phyloP scores from a whole-genome alignment of 202 grass and related monocot genomes.

The Panicum hallii region DNA sequence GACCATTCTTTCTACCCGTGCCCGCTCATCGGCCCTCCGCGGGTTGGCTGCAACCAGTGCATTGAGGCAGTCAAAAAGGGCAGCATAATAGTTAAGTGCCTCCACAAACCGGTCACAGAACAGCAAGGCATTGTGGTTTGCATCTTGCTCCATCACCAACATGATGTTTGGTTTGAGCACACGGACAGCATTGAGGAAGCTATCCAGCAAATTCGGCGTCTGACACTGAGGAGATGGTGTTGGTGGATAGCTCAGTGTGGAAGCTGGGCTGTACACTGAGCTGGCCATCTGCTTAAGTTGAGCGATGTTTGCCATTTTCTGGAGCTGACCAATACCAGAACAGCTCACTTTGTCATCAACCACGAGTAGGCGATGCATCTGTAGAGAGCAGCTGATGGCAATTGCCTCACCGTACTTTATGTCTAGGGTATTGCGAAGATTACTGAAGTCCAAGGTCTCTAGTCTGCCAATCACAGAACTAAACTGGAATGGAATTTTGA shows the following conservation, averaged over 20 bases:
- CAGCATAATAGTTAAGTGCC: conserved; percentile 47
- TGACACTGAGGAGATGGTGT: conserved; percentile 27
- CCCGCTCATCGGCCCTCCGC: neutral
- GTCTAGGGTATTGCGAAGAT: conserved; percentile 40
- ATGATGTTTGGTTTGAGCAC: conserved; percentile 50
- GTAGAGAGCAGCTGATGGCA: conserved; percentile 49
- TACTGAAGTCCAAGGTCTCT: conserved; percentile 55
- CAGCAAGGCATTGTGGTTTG: conserved; percentile 48
- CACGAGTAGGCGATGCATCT: conserved; percentile 56
- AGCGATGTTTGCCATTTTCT: conserved; percentile 19
- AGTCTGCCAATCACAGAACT: conserved; percentile 38
- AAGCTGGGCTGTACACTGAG: conserved; percentile 37
- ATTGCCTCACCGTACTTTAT: conserved; percentile 50
- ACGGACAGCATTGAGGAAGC: conserved; percentile 36
- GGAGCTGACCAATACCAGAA: conserved; percentile 10
- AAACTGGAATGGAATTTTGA: conserved; percentile 52
- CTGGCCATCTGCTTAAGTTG: conserved; percentile 37
- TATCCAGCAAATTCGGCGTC: conserved; percentile 28
- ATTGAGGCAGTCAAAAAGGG: conserved; percentile 57
- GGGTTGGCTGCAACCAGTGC: conserved; percentile 16
- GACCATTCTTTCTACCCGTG: conserved; percentile 46
- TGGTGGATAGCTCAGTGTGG: conserved; percentile 36
- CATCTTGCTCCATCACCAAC: conserved; percentile 63
- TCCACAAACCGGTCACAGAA: conserved; percentile 46
- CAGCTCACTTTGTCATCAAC: conserved; percentile 28